These are phyloP conservation scores for Mortierella sp. DNA, from an alignment of 371 early-diverging fungal species.

Conservation along the genomic window DNA sequence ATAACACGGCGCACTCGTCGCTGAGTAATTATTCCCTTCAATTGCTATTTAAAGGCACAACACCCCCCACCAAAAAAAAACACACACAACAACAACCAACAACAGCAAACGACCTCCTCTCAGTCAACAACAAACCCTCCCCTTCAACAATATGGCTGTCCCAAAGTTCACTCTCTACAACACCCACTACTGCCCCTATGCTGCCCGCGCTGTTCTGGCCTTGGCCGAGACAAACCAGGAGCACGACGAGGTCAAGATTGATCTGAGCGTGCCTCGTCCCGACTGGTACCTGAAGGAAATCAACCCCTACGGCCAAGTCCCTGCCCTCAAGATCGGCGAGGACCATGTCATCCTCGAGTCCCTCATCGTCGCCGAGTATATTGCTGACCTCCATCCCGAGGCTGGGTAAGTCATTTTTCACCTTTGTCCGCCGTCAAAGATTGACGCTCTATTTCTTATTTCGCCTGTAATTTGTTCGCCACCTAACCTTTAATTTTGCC, in stretches of 20 bases:
- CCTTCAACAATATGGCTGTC: constrained; percentile 4
- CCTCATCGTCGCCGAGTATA: constrained; percentile 64
- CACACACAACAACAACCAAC: background rate
- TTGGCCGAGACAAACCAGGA: constrained; percentile 64
- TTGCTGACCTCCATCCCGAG: constrained; percentile 64
- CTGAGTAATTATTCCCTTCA: background rate
- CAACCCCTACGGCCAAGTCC: constrained; percentile 68
- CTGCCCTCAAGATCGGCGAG: constrained; percentile 59
- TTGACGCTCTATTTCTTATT: too few relatives aligned
- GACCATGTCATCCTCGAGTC: constrained; percentile 63
- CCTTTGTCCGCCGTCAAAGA: too few relatives aligned
- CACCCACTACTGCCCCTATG: constrained; percentile 69
- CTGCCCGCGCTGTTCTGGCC: constrained; percentile 72
- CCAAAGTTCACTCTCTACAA: constrained; percentile 63
- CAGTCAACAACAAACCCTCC: background rate
- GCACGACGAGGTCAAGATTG: constrained; percentile 67
- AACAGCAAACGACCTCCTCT: too few relatives aligned
- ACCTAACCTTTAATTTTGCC: too few relatives aligned
- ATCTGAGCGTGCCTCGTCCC: constrained; percentile 54
- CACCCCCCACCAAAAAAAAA: too few relatives aligned
- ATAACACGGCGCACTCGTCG: background rate
- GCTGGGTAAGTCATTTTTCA: constrained; percentile 56
- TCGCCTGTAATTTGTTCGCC: too few relatives aligned
- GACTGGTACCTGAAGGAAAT: constrained; percentile 60
- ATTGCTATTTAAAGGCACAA: too few relatives aligned